Conservation (phyloP, 208 protist genomes). For the Wallacemonas sp. region DNA sequence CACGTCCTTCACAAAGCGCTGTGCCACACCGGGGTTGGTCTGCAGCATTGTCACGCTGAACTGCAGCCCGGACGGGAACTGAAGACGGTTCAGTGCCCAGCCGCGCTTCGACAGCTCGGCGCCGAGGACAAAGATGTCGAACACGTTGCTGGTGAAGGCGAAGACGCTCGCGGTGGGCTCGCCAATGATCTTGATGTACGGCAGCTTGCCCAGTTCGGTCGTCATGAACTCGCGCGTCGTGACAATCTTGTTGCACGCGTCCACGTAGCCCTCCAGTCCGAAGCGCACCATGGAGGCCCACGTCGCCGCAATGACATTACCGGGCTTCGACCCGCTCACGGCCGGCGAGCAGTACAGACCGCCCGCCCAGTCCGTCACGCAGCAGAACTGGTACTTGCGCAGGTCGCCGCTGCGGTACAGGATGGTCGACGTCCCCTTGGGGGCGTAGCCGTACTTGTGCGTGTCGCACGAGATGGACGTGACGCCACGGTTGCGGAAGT, state of each 20-base stretch:
- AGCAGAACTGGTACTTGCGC: constrained; percentile 95
- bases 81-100: constrained; percentile 95
- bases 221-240: constrained; percentile 80
- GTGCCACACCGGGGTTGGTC: constrained; percentile 64
- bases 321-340: constrained; percentile 94
- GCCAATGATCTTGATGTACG: constrained; percentile 85
- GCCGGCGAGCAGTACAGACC: constrained; percentile 98
- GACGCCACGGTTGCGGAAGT: constrained; percentile 97
- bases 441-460: constrained; percentile 99
- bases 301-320: constrained; percentile 94
- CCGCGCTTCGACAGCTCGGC: constrained; percentile 80
- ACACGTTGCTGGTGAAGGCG: constrained; percentile 77
- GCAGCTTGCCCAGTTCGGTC: constrained; percentile 56
- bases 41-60: constrained; percentile 92
- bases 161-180: constrained; percentile 84
- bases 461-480: constrained; percentile 98
- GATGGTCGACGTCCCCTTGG: constrained; percentile 97
- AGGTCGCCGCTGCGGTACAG: constrained; percentile 92
- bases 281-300: constrained; percentile 96
- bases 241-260: constrained; percentile 80
- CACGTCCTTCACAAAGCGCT: constrained; percentile 82
- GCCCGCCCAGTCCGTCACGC: constrained; percentile 95
- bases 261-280: constrained; percentile 90
- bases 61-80: constrained; percentile 94
- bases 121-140: constrained; percentile 93